Percentiles rank a stretch among this genome's conserved stretches.
Evolutionary conservation across 148 eudicot genomes (phyloP).

Genomic region (Salicornia ramosissima): DNA sequence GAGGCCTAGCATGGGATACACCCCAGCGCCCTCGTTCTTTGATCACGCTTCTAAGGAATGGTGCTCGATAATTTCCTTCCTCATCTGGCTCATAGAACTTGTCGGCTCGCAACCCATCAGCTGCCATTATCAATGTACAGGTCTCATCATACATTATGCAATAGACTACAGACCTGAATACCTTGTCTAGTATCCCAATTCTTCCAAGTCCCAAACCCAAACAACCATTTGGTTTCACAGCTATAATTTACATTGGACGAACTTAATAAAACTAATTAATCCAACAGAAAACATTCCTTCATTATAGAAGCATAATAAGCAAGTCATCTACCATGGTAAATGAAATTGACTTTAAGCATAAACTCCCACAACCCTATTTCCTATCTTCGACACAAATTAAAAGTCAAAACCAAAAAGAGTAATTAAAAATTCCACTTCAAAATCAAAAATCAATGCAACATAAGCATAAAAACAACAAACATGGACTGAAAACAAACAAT

Average conservation of each 20-base stretch:
- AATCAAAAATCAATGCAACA: too few species aligned
- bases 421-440: too few species aligned
- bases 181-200: not conserved
- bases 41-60: slow-evolving; percentile 83
- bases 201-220: not conserved
- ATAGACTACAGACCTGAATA: not conserved
- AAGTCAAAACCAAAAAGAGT: too few species aligned
- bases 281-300: not conserved
- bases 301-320: not conserved
- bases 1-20: slow-evolving; percentile 98
- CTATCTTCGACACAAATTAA: too few species aligned
- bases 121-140: slow-evolving; percentile 40
- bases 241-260: not conserved
- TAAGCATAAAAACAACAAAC: too few species aligned
- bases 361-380: too few species aligned
- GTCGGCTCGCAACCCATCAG: slow-evolving; percentile 97
- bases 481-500: too few species aligned
- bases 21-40: slow-evolving; percentile 93
- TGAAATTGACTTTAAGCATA: not conserved
- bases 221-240: not conserved
- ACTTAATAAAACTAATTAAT: too few species aligned
- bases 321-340: not conserved
- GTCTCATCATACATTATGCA: slow-evolving; percentile 2
- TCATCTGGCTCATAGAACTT: slow-evolving; percentile 88
- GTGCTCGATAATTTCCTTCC: slow-evolving; percentile 78